These are phyloP conservation scores for Stachybotrys chlorohalonatus DNA, from an alignment of 2,329 filamentous ascomycete genomes.

Conservation along the genomic window DNA sequence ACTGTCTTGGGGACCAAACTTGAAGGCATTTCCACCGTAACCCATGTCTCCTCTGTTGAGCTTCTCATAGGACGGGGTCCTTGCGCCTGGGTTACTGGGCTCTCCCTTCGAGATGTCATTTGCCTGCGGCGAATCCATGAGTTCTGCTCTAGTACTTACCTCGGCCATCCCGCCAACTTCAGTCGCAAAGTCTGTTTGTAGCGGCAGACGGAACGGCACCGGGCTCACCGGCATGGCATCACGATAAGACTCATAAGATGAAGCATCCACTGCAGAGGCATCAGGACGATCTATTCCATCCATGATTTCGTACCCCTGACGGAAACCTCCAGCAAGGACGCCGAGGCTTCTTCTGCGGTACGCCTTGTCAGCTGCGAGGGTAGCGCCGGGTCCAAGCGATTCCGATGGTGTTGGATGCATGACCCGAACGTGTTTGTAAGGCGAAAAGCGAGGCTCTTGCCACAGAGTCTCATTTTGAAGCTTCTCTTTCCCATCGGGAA, in stretches of 20 bases:
- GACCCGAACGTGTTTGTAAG: conserved; percentile 63
- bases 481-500: conserved; percentile 91
- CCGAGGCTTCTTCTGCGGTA: conserved; percentile 49
- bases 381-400: conserved; percentile 34
- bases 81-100: conserved; percentile 9
- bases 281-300: conserved; percentile 14
- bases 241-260: background rate
- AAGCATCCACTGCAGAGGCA: conserved; percentile 1
- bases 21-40: conserved; percentile 49
- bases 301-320: conserved; percentile 24
- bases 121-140: conserved; percentile 16
- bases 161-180: conserved; percentile 15
- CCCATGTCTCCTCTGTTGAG: conserved; percentile 56
- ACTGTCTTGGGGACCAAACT: conserved; percentile 19
- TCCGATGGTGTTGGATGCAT: conserved; percentile 33
- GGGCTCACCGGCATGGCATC: conserved; percentile 31
- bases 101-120: conserved; percentile 21
- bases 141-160: conserved; percentile 11
- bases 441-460: conserved; percentile 77
- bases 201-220: conserved; percentile 38
- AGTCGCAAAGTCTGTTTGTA: conserved; percentile 22
- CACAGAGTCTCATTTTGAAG: conserved; percentile 82
- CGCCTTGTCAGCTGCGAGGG: conserved; percentile 49
- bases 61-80: conserved; percentile 50
- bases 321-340: conserved; percentile 24